These are phyloP conservation scores for Euphorbia schlechtendalii DNA, from an alignment of 441 rosid species.

Conservation along the genomic window DNA sequence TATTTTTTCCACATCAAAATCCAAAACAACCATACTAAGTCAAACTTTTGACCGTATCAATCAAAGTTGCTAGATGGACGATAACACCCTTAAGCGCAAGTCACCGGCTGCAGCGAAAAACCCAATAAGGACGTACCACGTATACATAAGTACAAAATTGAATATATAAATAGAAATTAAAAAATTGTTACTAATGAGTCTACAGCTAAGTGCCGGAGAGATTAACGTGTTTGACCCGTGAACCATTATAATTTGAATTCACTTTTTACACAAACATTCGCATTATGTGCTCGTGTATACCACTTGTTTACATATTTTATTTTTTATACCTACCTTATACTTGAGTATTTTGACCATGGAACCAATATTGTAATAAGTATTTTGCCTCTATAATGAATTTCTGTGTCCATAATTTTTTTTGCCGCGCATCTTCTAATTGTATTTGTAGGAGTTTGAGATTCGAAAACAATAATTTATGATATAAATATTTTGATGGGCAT, in stretches of 20 bases:
- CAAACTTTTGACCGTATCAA: slow-evolving; percentile 2
- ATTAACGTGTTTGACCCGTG: slow-evolving; percentile 19
- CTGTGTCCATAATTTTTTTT: no score
- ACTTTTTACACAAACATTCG: not conserved
- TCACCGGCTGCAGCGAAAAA: slow-evolving; percentile 9
- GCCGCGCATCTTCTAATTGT: no score
- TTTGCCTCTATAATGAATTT: no score
- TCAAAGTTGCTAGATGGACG: not conserved
- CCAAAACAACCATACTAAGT: not conserved
- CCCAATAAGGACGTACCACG: slow-evolving; percentile 5
- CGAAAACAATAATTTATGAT: no score
- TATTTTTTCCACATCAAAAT: not conserved
- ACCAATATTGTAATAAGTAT: no score
- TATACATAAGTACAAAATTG: not conserved
- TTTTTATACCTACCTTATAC: no score
- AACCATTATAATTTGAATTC: not conserved
- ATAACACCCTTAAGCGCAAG: not conserved
- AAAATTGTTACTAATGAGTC: not conserved
- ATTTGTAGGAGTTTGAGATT: no score
- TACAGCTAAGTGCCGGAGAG: slow-evolving; percentile 14
- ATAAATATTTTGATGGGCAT: no score
- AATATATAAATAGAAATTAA: not conserved
- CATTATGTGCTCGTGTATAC: not conserved
- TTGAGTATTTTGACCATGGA: no score
- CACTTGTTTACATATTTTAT: no score